Conservation (phyloP, 306 rosid genomes). For the Trifolium subterraneum region DNA sequence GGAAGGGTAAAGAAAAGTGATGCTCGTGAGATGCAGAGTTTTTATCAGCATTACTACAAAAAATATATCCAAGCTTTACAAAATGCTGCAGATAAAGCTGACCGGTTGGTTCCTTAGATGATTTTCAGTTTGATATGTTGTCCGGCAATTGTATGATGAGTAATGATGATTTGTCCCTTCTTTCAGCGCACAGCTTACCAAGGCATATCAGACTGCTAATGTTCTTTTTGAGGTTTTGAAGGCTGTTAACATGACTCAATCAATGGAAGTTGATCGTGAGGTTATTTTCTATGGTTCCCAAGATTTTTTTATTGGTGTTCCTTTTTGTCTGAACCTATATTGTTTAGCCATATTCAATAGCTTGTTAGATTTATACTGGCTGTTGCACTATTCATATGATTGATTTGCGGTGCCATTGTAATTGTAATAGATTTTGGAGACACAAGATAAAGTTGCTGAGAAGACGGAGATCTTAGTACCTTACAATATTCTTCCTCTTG, state of each 20-base stretch:
- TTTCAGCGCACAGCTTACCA: slow-evolving; percentile 89
- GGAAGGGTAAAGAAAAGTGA: slow-evolving; percentile 94
- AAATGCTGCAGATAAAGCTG: slow-evolving; percentile 90
- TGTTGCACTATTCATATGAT: neutral
- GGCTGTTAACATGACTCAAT: slow-evolving; percentile 94
- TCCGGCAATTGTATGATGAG: slow-evolving; percentile 18
- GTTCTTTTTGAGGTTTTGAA: slow-evolving; percentile 97
- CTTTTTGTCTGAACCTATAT: slow-evolving; percentile 28
- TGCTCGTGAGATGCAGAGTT: slow-evolving; percentile 98
- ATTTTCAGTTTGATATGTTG: slow-evolving; percentile 3
- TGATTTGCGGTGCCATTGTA: slow-evolving; percentile 31
- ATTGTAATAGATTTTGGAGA: slow-evolving; percentile 81
- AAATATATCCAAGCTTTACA: slow-evolving; percentile 91
- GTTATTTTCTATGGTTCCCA: slow-evolving; percentile 46
- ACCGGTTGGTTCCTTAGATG: slow-evolving; percentile 60
- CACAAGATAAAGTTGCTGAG: slow-evolving; percentile 93
- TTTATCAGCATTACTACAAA: slow-evolving; percentile 89
- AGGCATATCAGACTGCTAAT: slow-evolving; percentile 92
- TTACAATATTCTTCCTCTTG: slow-evolving; percentile 97
- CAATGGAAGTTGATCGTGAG: slow-evolving; percentile 98
- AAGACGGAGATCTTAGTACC: slow-evolving; percentile 91
- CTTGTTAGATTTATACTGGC: slow-evolving; percentile 12
- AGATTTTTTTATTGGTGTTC: slow-evolving; percentile 1
- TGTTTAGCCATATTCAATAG: slow-evolving; percentile 27
- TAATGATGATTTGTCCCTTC: slow-evolving; percentile 12